Percentiles rank a stretch among this genome's conserved stretches.
Conservation (phyloP, 768 basidiomycete genomes). For the Galerina sulciceps region DNA sequence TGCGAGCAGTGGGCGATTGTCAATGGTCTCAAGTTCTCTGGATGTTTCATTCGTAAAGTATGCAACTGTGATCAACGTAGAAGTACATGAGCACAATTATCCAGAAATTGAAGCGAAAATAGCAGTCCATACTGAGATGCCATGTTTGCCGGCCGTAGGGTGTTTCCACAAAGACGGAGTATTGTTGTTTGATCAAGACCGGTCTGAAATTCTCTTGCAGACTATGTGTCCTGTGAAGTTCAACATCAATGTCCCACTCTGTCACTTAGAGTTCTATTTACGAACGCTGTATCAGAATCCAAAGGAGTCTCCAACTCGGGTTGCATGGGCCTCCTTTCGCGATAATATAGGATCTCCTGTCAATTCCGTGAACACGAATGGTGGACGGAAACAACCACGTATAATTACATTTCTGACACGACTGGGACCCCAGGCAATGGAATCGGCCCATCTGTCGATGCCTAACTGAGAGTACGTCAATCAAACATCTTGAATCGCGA, state of each 20-base stretch:
- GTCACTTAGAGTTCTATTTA: background rate
- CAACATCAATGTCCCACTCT: background rate
- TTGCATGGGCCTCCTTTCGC: background rate
- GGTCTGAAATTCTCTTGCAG: background rate
- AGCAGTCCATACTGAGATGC: constrained; percentile 23
- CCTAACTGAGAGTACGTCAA: background rate
- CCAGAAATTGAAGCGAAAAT: constrained; percentile 1
- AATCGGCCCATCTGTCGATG: background rate
- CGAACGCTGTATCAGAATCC: background rate
- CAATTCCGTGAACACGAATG: background rate
- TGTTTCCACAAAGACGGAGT: background rate
- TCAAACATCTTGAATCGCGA: no score
- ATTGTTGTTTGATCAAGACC: background rate
- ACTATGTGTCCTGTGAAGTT: background rate
- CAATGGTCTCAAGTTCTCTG: constrained; percentile 59
- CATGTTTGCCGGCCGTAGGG: background rate
- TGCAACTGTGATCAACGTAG: constrained; percentile 53
- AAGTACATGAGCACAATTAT: constrained; percentile 5
- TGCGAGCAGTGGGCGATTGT: constrained; percentile 60
- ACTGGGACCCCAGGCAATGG: background rate
- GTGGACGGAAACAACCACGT: background rate
- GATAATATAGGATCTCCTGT: background rate
- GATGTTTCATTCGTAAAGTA: constrained; percentile 74
- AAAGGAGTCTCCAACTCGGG: no score
- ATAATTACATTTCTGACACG: background rate